A percentile compares a stretch with the other conserved stretches of the same genome.
Evolutionary conservation across 2,329 filamentous ascomycete species (phyloP).

Genomic region (Colletotrichum brevisporum): DNA sequence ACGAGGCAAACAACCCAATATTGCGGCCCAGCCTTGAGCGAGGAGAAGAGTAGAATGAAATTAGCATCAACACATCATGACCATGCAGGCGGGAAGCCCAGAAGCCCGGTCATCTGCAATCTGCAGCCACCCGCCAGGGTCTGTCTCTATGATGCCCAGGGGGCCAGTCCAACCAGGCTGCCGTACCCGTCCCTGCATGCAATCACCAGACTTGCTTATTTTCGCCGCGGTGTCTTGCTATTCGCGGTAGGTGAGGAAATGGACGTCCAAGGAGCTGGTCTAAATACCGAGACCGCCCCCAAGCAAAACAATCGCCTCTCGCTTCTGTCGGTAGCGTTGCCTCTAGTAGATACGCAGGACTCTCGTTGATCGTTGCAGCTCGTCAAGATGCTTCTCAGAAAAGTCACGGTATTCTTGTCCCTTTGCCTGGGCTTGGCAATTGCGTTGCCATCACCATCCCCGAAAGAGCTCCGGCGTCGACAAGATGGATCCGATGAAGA

Average conservation of each 20-base stretch:
- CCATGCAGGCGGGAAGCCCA: not conserved
- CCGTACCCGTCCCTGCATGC: not conserved
- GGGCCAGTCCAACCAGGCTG: not conserved
- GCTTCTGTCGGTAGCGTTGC: not conserved
- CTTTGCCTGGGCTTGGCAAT: not conserved
- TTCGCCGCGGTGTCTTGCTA: too few relatives aligned
- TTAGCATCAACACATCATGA: not conserved
- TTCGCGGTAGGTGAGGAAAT: not conserved
- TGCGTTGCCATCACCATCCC: conserved; percentile 1
- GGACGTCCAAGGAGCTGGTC: not conserved
- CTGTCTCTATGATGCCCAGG: not conserved
- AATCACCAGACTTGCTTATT: not conserved
- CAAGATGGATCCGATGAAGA: conserved; percentile 11
- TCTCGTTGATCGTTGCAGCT: not conserved
- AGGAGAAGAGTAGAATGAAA: not conserved
- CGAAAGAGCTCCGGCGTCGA: conserved; percentile 6
- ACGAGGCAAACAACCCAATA: not conserved
- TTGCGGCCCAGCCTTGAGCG: not conserved
- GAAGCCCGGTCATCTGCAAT: not conserved
- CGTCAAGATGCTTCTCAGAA: not conserved
- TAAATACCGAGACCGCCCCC: not conserved
- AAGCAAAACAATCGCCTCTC: not conserved
- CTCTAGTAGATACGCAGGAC: too few relatives aligned
- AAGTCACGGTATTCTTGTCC: not conserved
- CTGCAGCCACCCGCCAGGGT: not conserved